Conservation (phyloP, 352 stramenopile species). For the Phytophthora pistaciae region DNA sequence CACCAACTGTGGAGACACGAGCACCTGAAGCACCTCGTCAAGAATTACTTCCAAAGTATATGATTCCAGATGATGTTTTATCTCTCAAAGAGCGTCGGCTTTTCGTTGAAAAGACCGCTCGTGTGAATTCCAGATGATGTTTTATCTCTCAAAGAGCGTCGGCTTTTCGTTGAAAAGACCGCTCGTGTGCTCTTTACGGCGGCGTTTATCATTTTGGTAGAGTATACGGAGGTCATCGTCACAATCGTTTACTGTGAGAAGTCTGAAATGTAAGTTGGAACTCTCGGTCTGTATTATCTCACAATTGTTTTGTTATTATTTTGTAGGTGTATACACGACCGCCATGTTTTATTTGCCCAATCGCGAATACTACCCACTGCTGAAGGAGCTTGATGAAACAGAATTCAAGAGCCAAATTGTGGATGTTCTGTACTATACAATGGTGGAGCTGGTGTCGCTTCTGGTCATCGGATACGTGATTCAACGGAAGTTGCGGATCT, state of each 20-base stretch:
- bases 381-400: neutral
- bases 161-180: neutral
- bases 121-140: neutral
- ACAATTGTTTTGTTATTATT: neutral
- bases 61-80: neutral
- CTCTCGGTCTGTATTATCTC: neutral
- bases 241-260: neutral
- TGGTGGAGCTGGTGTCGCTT: neutral
- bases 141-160: neutral
- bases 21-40: neutral
- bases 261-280: too few relatives aligned
- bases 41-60: neutral
- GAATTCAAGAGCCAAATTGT: neutral
- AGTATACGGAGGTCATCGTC: neutral
- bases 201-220: slow-evolving; percentile 1
- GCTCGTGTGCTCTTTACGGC: slow-evolving; percentile 2
- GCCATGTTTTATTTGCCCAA: neutral
- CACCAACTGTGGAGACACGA: neutral
- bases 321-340: neutral
- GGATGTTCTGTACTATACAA: too few relatives aligned
- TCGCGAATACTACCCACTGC: neutral
- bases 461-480: neutral
- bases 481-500: neutral
- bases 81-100: neutral
- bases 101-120: neutral